Percentiles rank a stretch among this genome's conserved stretches.
Evolutionary conservation across 306 rosid genomes (phyloP).

Genomic region (Cucurbita maxima): DNA sequence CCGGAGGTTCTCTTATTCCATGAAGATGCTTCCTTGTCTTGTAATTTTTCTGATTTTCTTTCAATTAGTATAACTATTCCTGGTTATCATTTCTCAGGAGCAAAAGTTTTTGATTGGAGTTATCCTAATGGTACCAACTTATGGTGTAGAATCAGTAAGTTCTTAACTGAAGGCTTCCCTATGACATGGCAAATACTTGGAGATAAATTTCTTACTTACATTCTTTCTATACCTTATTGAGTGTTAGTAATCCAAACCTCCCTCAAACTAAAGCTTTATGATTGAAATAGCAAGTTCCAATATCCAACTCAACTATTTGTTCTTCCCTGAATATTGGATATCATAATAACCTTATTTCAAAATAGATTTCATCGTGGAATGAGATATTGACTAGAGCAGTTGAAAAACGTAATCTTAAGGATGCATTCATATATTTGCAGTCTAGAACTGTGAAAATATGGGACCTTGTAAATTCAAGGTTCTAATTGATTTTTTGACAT

Average conservation of each 20-base stretch:
- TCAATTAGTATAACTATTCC: neutral
- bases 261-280: neutral
- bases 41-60: neutral
- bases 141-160: constrained; percentile 90
- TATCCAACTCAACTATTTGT: neutral
- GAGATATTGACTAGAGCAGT: neutral
- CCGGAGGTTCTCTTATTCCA: constrained; percentile 46
- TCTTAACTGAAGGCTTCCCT: constrained; percentile 1
- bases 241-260: neutral
- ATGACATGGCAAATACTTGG: neutral
- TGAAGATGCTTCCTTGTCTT: neutral
- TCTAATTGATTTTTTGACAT: neutral
- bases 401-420: neutral
- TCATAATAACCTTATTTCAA: neutral
- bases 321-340: neutral
- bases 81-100: constrained; percentile 30
- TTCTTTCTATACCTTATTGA: neutral
- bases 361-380: neutral
- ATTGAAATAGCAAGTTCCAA: neutral
- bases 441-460: neutral
- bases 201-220: neutral
- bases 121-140: constrained; percentile 91
- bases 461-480: neutral
- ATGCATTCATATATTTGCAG: neutral
- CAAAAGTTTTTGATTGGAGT: constrained; percentile 92